phyloP scores from a whole-genome alignment of 306 rosid species.

The Alnus rubra region DNA sequence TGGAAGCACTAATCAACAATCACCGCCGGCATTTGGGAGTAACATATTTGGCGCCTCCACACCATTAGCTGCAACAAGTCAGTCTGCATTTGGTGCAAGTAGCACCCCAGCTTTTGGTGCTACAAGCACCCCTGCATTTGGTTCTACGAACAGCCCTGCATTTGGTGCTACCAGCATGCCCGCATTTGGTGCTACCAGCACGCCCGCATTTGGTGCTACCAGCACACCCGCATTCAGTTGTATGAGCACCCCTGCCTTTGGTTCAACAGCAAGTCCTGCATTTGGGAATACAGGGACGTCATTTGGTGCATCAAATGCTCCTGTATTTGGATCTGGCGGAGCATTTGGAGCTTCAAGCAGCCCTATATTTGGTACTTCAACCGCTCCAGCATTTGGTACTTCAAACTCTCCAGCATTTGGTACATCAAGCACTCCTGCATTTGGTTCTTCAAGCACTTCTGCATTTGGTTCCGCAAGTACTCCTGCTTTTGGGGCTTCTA shows the following conservation, averaged over 20 bases:
- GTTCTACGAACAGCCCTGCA: conserved; percentile 37
- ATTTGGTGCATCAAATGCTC: conserved; percentile 58
- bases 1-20: conserved; percentile 65
- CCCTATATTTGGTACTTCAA: conserved; percentile 36
- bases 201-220: conserved; percentile 49
- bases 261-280: conserved; percentile 63
- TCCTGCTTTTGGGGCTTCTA: conserved; percentile 79
- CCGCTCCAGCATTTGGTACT: neutral
- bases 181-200: conserved; percentile 48
- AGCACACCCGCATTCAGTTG: conserved; percentile 39
- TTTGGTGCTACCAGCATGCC: conserved; percentile 48
- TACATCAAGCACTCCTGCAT: conserved; percentile 47
- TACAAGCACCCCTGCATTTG: conserved; percentile 45
- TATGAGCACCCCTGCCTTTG: conserved; percentile 51
- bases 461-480: conserved; percentile 62
- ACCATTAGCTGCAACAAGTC: conserved; percentile 69
- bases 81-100: conserved; percentile 52
- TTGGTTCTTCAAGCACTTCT: conserved; percentile 55
- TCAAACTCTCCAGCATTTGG: conserved; percentile 43
- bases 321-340: conserved; percentile 70
- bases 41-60: conserved; percentile 79
- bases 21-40: conserved; percentile 91
- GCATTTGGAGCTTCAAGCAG: conserved; percentile 74
- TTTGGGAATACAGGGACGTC: conserved; percentile 68
- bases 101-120: conserved; percentile 48